Base-by-base conservation (phyloP, 2,329 filamentous ascomycete species). In the Rasamsonia emersonii region DNA sequence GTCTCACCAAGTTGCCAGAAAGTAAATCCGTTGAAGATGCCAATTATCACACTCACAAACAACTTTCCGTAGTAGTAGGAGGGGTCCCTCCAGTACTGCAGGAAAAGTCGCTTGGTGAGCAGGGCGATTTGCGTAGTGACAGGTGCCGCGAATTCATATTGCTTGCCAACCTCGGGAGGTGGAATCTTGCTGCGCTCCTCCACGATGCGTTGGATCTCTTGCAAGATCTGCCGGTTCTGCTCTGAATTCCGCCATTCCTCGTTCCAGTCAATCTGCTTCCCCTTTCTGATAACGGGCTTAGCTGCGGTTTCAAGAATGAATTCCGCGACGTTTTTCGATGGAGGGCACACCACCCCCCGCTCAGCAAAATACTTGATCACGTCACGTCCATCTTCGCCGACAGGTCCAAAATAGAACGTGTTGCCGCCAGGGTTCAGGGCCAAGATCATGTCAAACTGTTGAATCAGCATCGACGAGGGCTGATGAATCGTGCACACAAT, bases 11-110 rank as follows among this genome's bases (percentile, higher is more conserved):
- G 69, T 44, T 78, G 65, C 65, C 71, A 86, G 61, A 85, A 86
- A 3, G 81, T 85, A 59, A 85, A 86, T 14, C 79, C 80, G 58
- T 84, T 85, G 67, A 86, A 84, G 53, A 86, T 75, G 10, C 79
- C 82, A 26, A 82, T 67, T 39, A 85, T 70, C 36, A 84, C 73
- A 3, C 76, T 69, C 19, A 78, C 71, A 56, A 86, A 86, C 16
- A 89, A 61, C 51, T 85, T 86, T 37, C 79, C 77, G 54, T 86
- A 86, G 34, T 85, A 64, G 54, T 88, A 89, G 1, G 75, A 77
- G 0, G 82, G 78, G 40, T 84, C 77, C 9, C 83, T 71, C 81
- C 81, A 86, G 60, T 86, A 79, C 44, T 84, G 75, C 3, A 64
- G 63, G 56, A 86, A 86, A 30, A 80, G 70, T 14, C 83, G 72